Base-by-base conservation (phyloP, 805 yeast species). In the Candida jianshihensis region DNA sequence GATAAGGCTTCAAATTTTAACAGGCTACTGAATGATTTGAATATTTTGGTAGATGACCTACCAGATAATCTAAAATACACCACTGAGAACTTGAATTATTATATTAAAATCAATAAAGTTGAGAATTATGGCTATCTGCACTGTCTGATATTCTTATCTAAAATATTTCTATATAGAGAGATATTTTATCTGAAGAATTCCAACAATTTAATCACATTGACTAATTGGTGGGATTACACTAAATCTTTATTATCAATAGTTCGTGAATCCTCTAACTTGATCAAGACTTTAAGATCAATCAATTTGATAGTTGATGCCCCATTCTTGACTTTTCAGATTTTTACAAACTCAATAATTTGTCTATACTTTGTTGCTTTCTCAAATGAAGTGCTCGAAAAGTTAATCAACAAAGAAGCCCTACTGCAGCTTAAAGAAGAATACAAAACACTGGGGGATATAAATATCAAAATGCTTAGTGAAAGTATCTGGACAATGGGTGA, bases 221-320 rank as follows among this genome's bases (percentile, higher is more conserved):
- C 57, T 30, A 46, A 48, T 29, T 53, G 56, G 33, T 61, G 65
- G 67, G 55, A 61, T 55, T 44, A 52, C 13, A 49, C 60, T 5
- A 20, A 26, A 4, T 40, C 38, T 4, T 35, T 62, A 17, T 34
- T 61, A 12, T 42, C 49, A 4, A 41, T 56, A 1, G 41, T 62
- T 7, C 56, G 55, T 30, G 46, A 50, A n/a, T 42, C 57, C 22
- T 44, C 59, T 19, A 40, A 36, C 13, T 37, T 61, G 30, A 47
- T 57, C 13, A 44, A 43, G 16, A 47, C 51, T 2, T 40, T 61
- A 17, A 42, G 52, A 13, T 49, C 53, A 2, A 43, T 49, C 10
- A 51, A 56, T 36, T 37, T 49, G 34, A 59, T 62, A 60, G 63
- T 62, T 9, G 52, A 59, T 30, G 65, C 67, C 5, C 67, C 67